These are phyloP conservation scores for Colletotrichum salicis DNA, from an alignment of 2,329 filamentous ascomycete species.

Conservation along the genomic window DNA sequence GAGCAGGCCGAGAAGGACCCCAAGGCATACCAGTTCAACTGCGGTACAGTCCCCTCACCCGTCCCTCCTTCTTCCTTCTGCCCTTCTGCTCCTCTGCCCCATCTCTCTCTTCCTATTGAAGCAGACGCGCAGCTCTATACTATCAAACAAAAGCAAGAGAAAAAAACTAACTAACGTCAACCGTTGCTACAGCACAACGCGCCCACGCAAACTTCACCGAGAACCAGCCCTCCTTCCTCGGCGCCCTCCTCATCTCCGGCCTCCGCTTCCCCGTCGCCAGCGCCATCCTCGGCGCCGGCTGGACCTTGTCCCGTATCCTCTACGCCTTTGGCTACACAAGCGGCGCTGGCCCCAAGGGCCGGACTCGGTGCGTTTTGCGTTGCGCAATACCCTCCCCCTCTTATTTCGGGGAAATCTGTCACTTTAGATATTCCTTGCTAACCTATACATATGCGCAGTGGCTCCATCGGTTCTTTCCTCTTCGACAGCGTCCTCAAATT, in stretches of 20 bases:
- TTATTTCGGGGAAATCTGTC: neutral
- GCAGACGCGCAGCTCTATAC: neutral
- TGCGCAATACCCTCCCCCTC: neutral
- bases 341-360: conserved; percentile 55
- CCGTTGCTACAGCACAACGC: conserved; percentile 59
- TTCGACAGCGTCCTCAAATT: conserved; percentile 52
- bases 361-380: conserved; percentile 47
- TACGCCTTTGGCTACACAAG: conserved; percentile 67
- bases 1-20: conserved; percentile 66
- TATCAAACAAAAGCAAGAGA: neutral
- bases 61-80: too few species aligned
- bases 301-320: conserved; percentile 61
- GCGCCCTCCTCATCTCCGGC: conserved; percentile 65
- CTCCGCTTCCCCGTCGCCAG: conserved; percentile 63
- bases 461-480: conserved; percentile 48
- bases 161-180: neutral
- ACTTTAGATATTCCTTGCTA: neutral
- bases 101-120: neutral
- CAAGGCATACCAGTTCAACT: conserved; percentile 70
- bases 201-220: conserved; percentile 73
- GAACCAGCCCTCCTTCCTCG: conserved; percentile 65
- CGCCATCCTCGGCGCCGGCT: conserved; percentile 61
- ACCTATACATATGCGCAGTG: conserved; percentile 41
- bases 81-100: neutral
- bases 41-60: conserved; percentile 50